A percentile compares a stretch with the other conserved stretches of the same genome.
Evolutionary conservation across 2,329 filamentous ascomycete species (phyloP).

Genomic region (Sarocladium strictum): DNA sequence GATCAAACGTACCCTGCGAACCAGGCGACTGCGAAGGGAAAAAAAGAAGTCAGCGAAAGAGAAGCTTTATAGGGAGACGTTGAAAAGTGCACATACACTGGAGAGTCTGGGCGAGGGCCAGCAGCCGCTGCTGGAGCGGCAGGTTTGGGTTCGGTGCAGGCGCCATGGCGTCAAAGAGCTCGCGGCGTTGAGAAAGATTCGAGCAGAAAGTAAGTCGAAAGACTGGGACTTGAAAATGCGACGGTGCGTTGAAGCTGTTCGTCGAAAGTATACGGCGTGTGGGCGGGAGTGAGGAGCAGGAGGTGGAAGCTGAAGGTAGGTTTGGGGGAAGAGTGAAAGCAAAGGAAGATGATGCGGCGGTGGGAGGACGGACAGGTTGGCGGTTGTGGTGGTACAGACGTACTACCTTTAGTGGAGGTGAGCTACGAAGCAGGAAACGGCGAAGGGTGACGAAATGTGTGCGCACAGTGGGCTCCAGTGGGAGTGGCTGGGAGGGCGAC

Average conservation of each 20-base stretch:
- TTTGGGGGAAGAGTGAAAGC: background rate
- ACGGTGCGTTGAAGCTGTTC: too few relatives aligned
- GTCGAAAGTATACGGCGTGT: too few relatives aligned
- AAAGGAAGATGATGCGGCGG: background rate
- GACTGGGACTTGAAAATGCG: too few relatives aligned
- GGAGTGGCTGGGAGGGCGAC: background rate
- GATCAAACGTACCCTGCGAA: constrained; percentile 65
- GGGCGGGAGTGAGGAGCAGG: background rate
- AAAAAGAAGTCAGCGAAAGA: constrained; percentile 27
- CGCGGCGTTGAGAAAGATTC: background rate
- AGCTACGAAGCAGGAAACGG: constrained; percentile 7
- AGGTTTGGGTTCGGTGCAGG: constrained; percentile 60
- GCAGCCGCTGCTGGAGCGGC: constrained; percentile 68
- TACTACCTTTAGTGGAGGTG: too few relatives aligned
- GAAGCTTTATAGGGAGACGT: too few relatives aligned
- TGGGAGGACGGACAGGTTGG: background rate
- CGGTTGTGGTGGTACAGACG: constrained; percentile 4
- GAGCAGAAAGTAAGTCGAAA: too few relatives aligned
- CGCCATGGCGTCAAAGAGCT: constrained; percentile 43
- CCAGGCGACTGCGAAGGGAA: constrained; percentile 58
- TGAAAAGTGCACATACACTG: constrained; percentile 66
- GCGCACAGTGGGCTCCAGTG: background rate
- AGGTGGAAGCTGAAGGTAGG: background rate
- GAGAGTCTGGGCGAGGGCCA: constrained; percentile 77
- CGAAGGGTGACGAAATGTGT: constrained; percentile 8